Base-by-base conservation (phyloP, 768 basidiomycete genomes). In the Phlegmacium glaucopus region DNA sequence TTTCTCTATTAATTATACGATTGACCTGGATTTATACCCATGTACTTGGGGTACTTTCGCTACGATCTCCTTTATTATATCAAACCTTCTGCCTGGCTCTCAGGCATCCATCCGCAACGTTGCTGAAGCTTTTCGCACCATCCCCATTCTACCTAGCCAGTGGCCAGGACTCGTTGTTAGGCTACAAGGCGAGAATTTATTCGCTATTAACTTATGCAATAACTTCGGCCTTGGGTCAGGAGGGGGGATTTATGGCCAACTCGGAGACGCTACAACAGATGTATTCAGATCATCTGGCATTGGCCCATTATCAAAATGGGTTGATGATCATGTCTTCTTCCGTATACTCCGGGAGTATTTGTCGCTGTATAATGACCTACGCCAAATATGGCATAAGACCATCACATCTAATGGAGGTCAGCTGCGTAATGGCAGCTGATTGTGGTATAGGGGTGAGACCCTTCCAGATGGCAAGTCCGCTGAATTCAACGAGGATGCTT, bases 41-140 rank as follows among this genome's bases (percentile, higher is more conserved):
- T 64, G 60, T 40, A 67, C 63, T 0, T 72, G 68, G 73, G 71
- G 70, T 1, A 74, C 71, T 0, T 76, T 77, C 41, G 41, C 51
- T 0, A 56, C 61, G 0, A 47, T 72, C 0, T 64, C 48, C 13
- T 47, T 61, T 10, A 39, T 66, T 15, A 56, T 72, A 0, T 57
- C 39, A 1, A 47, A 52, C 1, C 66, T 75, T 0, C 72, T 71
- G 0, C 67, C 63, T 18, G 64, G 62, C 0, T 67, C 66, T 0
- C 62, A 75, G 50, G 68, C 57, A 0, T 61, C 67, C 47, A 17
- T 69, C 12, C 69, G 61, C 0, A 69, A 76, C 35, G 62, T 76
- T 0, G 49, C 62, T 0, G 68, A 73, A 47, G 75, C 72, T 0
- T 75, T 72, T 42, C 44, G 63, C 0, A 67, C 58, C 0, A 52